Evolutionary conservation across 345 rosid species (phyloP).

Genomic region (Rhodomyrtus tomentosa): DNA sequence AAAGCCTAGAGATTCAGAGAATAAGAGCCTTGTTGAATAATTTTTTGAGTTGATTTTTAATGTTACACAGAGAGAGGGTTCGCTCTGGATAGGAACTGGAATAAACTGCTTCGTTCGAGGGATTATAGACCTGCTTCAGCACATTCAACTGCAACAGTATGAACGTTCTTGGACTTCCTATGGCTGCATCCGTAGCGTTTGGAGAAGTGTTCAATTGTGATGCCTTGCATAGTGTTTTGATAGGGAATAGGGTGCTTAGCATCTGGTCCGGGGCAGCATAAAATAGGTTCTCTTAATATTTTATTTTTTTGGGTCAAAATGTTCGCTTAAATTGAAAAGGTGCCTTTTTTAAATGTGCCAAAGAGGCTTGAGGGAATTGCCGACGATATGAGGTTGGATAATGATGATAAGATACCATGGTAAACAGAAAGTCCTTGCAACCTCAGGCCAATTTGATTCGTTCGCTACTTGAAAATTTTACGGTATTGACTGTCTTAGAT

Average conservation of each 20-base stretch:
- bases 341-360: background rate
- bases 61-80: background rate
- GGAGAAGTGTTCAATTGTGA: background rate
- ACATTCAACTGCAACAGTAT: background rate
- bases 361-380: background rate
- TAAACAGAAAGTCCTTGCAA: background rate
- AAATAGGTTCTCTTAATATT: too few species aligned
- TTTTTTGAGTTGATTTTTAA: background rate
- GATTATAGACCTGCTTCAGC: background rate
- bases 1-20: background rate
- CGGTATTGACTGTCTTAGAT: background rate
- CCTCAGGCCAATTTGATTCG: background rate
- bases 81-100: background rate
- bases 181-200: background rate
- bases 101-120: background rate
- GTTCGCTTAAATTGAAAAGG: background rate
- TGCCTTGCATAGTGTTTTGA: background rate
- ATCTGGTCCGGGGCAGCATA: background rate
- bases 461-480: background rate
- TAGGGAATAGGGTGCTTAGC: background rate
- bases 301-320: too few species aligned
- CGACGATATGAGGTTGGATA: accelerated
- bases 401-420: background rate
- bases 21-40: background rate
- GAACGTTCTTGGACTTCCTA: background rate